These are phyloP conservation scores for Dioscorea zingiberensis DNA, from an alignment of 106 monocot species.

Conservation along the genomic window DNA sequence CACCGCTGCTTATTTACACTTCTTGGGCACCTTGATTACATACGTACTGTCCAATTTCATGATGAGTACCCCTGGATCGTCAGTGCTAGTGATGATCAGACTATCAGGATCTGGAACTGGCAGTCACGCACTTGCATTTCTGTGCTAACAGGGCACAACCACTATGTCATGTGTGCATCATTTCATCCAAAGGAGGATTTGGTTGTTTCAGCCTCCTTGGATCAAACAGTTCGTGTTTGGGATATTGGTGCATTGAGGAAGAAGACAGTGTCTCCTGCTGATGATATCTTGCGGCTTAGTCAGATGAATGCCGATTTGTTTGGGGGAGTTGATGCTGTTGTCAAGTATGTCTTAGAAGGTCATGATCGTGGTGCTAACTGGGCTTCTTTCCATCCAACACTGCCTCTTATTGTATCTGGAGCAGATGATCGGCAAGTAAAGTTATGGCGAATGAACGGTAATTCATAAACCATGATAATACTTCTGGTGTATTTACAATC, in stretches of 20 bases:
- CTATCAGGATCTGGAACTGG: constrained; percentile 73
- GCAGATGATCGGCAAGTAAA: constrained; percentile 70
- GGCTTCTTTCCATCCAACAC: constrained; percentile 57
- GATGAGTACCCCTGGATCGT: constrained; percentile 72
- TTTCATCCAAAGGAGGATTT: constrained; percentile 72
- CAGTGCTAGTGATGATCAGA: constrained; percentile 68
- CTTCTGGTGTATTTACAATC: no score
- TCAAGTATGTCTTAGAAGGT: constrained; percentile 65
- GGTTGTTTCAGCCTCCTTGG: constrained; percentile 61
- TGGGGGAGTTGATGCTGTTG: constrained; percentile 58
- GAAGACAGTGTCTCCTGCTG: constrained; percentile 49
- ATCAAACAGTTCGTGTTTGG: constrained; percentile 71
- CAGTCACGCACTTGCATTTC: constrained; percentile 61
- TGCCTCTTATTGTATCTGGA: constrained; percentile 68
- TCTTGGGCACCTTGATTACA: constrained; percentile 71
- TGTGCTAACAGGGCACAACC: constrained; percentile 56
- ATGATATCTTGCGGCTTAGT: constrained; percentile 45
- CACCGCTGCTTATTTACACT: constrained; percentile 57
- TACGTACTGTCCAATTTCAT: constrained; percentile 64
- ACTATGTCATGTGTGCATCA: constrained; percentile 70
- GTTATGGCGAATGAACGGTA: constrained; percentile 68
- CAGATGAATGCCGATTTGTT: constrained; percentile 63
- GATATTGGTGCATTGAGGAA: constrained; percentile 61
- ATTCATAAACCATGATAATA: not conserved
- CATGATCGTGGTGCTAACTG: constrained; percentile 67